phyloP scores from a whole-genome alignment of 1,139 yeast genomes.

The Spathaspora sp. region DNA sequence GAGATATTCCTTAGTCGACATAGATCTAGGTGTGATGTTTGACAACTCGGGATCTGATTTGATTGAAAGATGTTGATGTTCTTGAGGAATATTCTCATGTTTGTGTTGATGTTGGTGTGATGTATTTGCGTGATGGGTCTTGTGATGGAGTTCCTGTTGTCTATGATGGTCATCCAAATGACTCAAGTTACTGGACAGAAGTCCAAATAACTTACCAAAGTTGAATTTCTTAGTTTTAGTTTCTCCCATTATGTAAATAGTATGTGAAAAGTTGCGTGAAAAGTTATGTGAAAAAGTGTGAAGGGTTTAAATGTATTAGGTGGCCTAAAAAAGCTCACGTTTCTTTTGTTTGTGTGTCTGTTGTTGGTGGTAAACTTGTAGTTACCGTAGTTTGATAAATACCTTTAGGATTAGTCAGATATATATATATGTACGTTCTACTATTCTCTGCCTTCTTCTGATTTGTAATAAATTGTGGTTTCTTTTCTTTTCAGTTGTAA shows the following conservation, averaged over 20 bases:
- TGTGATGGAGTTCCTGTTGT: slow-evolving; percentile 9
- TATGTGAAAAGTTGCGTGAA: background rate
- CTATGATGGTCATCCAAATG: slow-evolving; percentile 6
- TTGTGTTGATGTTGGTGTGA: slow-evolving; percentile 1
- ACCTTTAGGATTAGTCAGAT: background rate
- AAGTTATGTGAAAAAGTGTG: too few species aligned
- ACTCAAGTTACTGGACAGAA: slow-evolving; percentile 23
- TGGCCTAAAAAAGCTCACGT: too few species aligned
- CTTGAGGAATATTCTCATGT: slow-evolving; percentile 1
- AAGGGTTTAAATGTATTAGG: background rate
- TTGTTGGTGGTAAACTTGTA: background rate
- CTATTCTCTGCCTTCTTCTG: background rate
- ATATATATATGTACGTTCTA: background rate
- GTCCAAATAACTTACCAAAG: slow-evolving; percentile 37
- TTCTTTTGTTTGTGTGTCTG: background rate
- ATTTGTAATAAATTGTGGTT: background rate
- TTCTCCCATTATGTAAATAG: slow-evolving; percentile 23
- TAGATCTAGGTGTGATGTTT: slow-evolving; percentile 2
- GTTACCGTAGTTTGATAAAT: background rate
- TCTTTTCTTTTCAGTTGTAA: background rate
- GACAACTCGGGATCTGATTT: background rate
- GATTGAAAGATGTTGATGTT: slow-evolving; percentile 3
- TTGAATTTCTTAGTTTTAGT: slow-evolving; percentile 30
- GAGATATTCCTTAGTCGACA: background rate
- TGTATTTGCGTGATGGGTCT: slow-evolving; percentile 1